Base-by-base conservation (phyloP, 78 protist genomes). In the Ministeria vibrans region DNA sequence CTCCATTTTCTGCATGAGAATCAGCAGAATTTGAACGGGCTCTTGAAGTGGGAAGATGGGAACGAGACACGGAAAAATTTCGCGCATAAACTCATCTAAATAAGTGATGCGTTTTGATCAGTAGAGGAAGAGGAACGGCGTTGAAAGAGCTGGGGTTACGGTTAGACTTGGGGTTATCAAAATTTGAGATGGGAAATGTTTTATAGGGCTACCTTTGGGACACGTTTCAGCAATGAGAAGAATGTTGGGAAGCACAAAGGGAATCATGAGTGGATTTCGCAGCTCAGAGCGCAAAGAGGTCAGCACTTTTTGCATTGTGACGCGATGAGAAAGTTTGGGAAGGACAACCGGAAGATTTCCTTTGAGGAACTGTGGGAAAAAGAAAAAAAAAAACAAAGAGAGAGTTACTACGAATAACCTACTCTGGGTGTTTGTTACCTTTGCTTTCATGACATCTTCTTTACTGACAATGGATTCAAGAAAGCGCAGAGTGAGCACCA, bases 361-460 rank as follows among this genome's bases (percentile, higher is more conserved):
- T 41, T 63, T 63, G 20, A 63, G 71, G 23, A 63, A 63, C 41
- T 63, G 71, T n/a, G n/a, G n/a, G n/a, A n/a, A n/a, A n/a, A n/a
- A n/a, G n/a, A n/a, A n/a, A n/a, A n/a, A n/a, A n/a, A n/a, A n/a
- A n/a, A n/a, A n/a, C n/a, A n/a, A n/a, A n/a, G n/a, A n/a, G n/a
- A n/a, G n/a, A n/a, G n/a, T n/a, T n/a, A n/a, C n/a, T n/a, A n/a
- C n/a, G n/a, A n/a, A n/a, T n/a, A n/a, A n/a, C n/a, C n/a, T n/a
- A n/a, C n/a, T n/a, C n/a, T n/a, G n/a, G n/a, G n/a, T n/a, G n/a
- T n/a, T n/a, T n/a, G n/a, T n/a, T n/a, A n/a, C n/a, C n/a, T n/a
- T n/a, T 41, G 41, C 71, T 25, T 63, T 63, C 41, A 34, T 27
- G 25, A 32, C 32, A 7, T 63, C 71, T 23, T 27, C 42, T 41